Evolutionary conservation across 2,329 filamentous ascomycete genomes (phyloP).

Genomic region (Penicillium sp.): DNA sequence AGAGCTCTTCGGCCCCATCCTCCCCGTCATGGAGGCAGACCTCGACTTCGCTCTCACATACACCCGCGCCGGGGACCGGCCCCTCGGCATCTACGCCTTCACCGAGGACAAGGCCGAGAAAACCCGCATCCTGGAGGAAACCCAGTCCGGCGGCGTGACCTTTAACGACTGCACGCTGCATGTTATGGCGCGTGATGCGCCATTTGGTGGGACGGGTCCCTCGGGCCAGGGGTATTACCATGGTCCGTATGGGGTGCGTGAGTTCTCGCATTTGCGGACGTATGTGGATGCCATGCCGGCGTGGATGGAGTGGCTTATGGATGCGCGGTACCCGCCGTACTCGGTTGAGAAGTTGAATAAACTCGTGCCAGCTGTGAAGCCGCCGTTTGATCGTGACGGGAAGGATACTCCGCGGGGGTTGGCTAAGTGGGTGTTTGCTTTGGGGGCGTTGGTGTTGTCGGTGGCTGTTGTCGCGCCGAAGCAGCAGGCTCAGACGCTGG

Average conservation of each 20-base stretch:
- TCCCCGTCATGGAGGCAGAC: slow-evolving; percentile 42
- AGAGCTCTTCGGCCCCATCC: slow-evolving; percentile 51
- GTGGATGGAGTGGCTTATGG: slow-evolving; percentile 22
- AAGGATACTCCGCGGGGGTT: slow-evolving; percentile 13
- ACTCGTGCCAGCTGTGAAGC: slow-evolving; percentile 9
- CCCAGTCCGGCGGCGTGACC: slow-evolving; percentile 54
- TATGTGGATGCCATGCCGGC: slow-evolving; percentile 18
- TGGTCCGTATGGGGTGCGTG: slow-evolving; percentile 52
- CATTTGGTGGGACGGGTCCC: slow-evolving; percentile 55
- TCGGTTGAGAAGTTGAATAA: slow-evolving; percentile 18
- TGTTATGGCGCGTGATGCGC: slow-evolving; percentile 44
- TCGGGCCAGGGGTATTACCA: slow-evolving; percentile 55
- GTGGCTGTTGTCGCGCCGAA: background rate
- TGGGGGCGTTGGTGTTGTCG: slow-evolving; percentile 17
- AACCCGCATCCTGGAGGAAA: slow-evolving; percentile 32
- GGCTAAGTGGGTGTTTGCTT: slow-evolving; percentile 16
- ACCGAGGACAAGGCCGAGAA: slow-evolving; percentile 40
- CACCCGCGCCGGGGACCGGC: slow-evolving; percentile 27
- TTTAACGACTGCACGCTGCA: slow-evolving; percentile 55
- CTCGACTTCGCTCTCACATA: slow-evolving; percentile 32
- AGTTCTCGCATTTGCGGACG: slow-evolving; percentile 38
- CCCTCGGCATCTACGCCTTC: slow-evolving; percentile 49
- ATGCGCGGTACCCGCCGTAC: slow-evolving; percentile 23
- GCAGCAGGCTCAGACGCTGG: background rate
- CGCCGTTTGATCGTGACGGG: slow-evolving; percentile 23